Conservation (phyloP, 176 grass and related monocot genomes). For the Poa annua region DNA sequence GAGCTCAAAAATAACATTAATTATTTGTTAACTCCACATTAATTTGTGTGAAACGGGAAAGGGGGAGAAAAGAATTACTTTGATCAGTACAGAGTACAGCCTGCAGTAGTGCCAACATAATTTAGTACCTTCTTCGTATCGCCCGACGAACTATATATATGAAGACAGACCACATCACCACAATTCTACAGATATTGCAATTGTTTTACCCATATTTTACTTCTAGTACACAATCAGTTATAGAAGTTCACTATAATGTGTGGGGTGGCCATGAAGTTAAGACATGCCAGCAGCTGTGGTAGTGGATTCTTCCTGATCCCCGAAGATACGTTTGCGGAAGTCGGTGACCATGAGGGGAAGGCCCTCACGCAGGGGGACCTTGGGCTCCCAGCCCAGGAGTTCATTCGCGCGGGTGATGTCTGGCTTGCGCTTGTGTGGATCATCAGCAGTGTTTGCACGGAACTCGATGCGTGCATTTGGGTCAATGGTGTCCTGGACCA, state of each 20-base stretch:
- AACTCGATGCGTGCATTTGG: constrained; percentile 71
- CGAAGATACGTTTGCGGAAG: constrained; percentile 77
- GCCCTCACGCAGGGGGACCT: constrained; percentile 67
- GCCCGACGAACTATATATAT: constrained; percentile 29
- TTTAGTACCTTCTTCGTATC: constrained; percentile 20
- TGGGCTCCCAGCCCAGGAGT: constrained; percentile 76
- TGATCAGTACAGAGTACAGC: neutral
- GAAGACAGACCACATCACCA: constrained; percentile 22
- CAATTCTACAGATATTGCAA: neutral
- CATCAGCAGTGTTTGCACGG: constrained; percentile 72
- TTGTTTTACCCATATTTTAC: neutral
- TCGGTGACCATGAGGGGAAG: constrained; percentile 82
- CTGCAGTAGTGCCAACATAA: constrained; percentile 22
- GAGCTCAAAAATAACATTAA: neutral
- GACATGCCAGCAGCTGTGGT: constrained; percentile 11
- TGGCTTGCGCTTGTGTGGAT: constrained; percentile 83
- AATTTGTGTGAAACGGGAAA: neutral
- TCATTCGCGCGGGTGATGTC: constrained; percentile 73
- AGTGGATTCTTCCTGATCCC: constrained; percentile 46
- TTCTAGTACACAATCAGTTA: constrained; percentile 20
- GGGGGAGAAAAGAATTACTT: neutral
- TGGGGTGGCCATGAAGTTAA: neutral
- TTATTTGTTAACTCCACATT: neutral
- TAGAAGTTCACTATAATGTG: neutral
- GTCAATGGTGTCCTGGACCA: constrained; percentile 87